Percentiles rank a stretch among this genome's conserved stretches.
Evolutionary conservation across 257 asterid genomes (phyloP).

Genomic region (Apocynum venetum): DNA sequence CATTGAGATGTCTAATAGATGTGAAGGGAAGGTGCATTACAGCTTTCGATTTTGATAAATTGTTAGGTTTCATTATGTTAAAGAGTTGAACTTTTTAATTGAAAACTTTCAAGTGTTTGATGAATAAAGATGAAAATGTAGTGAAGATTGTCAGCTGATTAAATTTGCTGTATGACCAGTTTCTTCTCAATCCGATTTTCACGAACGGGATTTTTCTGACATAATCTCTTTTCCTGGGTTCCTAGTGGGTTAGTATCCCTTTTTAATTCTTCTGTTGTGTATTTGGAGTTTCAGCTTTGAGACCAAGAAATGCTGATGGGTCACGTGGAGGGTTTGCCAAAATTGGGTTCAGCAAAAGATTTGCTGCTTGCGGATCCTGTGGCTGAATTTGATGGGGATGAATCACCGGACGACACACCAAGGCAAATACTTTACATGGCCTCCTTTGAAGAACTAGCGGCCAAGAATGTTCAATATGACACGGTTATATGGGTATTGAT

Average conservation of each 20-base stretch:
- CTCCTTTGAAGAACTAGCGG: conserved; percentile 57
- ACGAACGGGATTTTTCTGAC: not conserved
- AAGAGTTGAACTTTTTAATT: not conserved
- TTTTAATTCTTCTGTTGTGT: not conserved
- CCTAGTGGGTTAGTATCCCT: not conserved
- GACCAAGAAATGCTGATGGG: conserved; percentile 48
- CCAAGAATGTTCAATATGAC: conserved; percentile 48
- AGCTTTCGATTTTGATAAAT: conserved; percentile 2
- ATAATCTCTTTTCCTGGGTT: not conserved
- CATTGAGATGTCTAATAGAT: not conserved
- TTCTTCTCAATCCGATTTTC: not conserved
- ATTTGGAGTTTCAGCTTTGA: not conserved
- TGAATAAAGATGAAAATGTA: not conserved
- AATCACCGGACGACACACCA: conserved; percentile 34
- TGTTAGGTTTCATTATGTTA: not conserved
- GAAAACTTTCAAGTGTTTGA: not conserved
- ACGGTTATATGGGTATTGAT: conserved; percentile 62
- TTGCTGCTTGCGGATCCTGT: conserved; percentile 49
- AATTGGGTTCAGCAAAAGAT: conserved; percentile 30
- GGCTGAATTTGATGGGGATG: conserved; percentile 46
- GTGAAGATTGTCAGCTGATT: not conserved
- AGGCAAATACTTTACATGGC: conserved; percentile 41
- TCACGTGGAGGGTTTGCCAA: conserved; percentile 40
- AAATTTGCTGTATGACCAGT: not conserved
- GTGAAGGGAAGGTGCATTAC: not conserved